A percentile compares a stretch with the other conserved stretches of the same genome.
Evolutionary conservation across 164 flowering plant genomes (phyloP).

Genomic region (Kalanchoe fedtschenkoi): DNA sequence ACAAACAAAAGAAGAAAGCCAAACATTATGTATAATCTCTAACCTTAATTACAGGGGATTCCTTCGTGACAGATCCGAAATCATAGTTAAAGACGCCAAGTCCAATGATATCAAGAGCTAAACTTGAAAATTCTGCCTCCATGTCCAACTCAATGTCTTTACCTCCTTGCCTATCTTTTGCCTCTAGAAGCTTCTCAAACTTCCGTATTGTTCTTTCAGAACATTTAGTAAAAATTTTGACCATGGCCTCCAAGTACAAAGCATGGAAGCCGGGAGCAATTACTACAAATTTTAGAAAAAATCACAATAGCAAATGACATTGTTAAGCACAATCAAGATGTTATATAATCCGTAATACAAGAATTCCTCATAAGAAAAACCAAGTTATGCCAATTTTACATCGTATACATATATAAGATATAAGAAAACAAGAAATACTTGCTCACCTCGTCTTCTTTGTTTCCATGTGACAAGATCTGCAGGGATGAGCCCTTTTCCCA

Average conservation of each 20-base stretch:
- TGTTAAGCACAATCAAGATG: neutral
- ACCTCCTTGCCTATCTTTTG: constrained; percentile 15
- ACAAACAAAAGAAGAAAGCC: neutral
- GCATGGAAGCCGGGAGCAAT: constrained; percentile 93
- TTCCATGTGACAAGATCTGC: constrained; percentile 98
- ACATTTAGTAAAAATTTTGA: constrained; percentile 57
- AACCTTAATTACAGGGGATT: constrained; percentile 96
- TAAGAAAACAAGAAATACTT: neutral
- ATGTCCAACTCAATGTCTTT: constrained; percentile 65
- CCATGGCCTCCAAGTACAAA: constrained; percentile 86
- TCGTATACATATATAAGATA: neutral
- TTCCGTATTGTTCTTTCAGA: constrained; percentile 56
- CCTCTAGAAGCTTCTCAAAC: constrained; percentile 51
- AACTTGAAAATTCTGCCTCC: constrained; percentile 95
- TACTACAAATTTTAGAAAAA: constrained; percentile 40
- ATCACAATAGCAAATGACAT: neutral
- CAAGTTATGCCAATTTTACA: too few species aligned
- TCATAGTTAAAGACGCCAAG: constrained; percentile 91
- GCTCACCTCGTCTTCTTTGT: constrained; percentile 80
- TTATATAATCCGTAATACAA: neutral
- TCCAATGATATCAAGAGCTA: constrained; percentile 94
- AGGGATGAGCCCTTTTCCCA: constrained; percentile 99
- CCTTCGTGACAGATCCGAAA: constrained; percentile 92
- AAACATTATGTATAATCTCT: neutral
- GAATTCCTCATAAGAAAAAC: too few species aligned